These are phyloP conservation scores for Colletotrichum sp. DNA, from an alignment of 2,329 filamentous ascomycete species.

Conservation along the genomic window DNA sequence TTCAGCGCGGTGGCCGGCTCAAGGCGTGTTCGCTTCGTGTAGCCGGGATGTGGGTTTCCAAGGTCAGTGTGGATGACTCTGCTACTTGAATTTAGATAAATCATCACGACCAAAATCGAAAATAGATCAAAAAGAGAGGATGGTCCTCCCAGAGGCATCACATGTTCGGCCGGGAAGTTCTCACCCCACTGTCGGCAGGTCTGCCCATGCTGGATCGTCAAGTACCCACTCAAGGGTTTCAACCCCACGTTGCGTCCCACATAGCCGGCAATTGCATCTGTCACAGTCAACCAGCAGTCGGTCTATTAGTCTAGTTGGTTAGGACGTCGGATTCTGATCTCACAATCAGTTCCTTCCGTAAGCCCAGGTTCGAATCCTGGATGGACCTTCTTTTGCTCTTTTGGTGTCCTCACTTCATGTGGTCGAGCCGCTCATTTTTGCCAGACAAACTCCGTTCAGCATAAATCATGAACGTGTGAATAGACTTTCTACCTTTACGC, in stretches of 20 bases:
- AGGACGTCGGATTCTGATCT: slow-evolving; percentile 4
- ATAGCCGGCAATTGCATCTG: accelerated
- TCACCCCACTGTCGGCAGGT: background rate
- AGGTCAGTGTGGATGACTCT: background rate
- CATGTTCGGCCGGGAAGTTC: background rate
- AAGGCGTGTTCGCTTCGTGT: background rate
- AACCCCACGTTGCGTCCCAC: background rate
- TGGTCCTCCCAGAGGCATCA: background rate
- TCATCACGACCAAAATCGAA: background rate
- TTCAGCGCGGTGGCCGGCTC: background rate
- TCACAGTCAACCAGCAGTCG: accelerated
- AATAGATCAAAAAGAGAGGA: background rate
- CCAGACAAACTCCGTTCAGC: background rate
- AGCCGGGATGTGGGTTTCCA: background rate
- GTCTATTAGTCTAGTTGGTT: slow-evolving; percentile 11
- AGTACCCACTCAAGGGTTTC: background rate
- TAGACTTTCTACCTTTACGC: background rate
- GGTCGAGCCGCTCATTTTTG: background rate
- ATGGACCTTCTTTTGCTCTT: background rate
- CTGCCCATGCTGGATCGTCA: background rate
- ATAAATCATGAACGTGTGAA: background rate
- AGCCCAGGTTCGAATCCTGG: slow-evolving; percentile 7
- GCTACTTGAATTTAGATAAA: no score
- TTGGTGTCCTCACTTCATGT: background rate
- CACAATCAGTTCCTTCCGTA: background rate